A percentile compares a stretch with the other conserved stretches of the same genome.
These are phyloP conservation scores for Ceratobasidium sp. DNA, from an alignment of 1,284 basidiomycete species.

Conservation along the genomic window DNA sequence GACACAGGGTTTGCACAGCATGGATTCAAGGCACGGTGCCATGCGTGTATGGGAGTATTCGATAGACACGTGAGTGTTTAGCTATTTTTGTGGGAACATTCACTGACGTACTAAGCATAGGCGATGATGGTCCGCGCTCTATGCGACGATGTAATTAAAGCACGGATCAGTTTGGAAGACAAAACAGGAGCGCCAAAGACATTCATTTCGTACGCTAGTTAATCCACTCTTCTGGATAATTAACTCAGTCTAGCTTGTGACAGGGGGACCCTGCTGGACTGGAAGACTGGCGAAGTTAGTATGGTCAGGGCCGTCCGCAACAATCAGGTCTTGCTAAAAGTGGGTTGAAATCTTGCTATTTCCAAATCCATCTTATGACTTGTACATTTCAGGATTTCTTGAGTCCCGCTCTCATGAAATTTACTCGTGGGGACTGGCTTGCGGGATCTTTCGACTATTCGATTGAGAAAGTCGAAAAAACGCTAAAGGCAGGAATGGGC, in stretches of 20 bases:
- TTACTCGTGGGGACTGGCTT: slow-evolving; percentile 36
- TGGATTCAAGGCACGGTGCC: slow-evolving; percentile 34
- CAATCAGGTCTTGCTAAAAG: slow-evolving; percentile 24
- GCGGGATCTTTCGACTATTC: slow-evolving; percentile 28
- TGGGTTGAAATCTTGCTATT: neutral
- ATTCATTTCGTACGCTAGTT: slow-evolving; percentile 12
- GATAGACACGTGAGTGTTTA: slow-evolving; percentile 1
- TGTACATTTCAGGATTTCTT: slow-evolving; percentile 11
- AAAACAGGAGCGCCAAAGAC: neutral
- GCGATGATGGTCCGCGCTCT: slow-evolving; percentile 24
- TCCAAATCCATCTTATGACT: neutral
- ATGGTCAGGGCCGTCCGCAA: neutral
- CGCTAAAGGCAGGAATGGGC: slow-evolving; percentile 11
- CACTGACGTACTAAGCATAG: neutral
- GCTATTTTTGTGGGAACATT: too few relatives aligned
- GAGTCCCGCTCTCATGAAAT: slow-evolving; percentile 22
- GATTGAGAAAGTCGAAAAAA: slow-evolving; percentile 17
- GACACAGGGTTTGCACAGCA: slow-evolving; percentile 37
- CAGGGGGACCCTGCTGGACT: slow-evolving; percentile 33
- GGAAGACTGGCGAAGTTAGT: slow-evolving; percentile 15
- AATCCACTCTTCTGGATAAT: neutral
- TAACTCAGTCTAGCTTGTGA: neutral
- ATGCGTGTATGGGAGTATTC: slow-evolving; percentile 29
- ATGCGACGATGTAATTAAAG: slow-evolving; percentile 28
- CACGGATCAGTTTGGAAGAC: slow-evolving; percentile 3